Evolutionary conservation across 1,284 basidiomycete genomes (phyloP), one percentile per base, ranked within the genome.

Genomic region (Ganoderma multipileum): DNA sequence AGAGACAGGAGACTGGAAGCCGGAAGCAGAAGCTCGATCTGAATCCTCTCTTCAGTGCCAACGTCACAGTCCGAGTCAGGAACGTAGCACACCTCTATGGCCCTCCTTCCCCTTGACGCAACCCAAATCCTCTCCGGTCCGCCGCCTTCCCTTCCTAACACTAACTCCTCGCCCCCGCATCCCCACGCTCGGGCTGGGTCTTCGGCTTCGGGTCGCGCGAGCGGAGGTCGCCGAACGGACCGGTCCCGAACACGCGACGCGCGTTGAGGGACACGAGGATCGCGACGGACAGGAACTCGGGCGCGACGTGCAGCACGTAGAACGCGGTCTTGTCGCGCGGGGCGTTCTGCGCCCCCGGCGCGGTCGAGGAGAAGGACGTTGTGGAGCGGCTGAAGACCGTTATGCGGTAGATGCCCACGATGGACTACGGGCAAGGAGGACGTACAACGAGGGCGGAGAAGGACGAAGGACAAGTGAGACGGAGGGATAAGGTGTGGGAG

Each of bases 331-430:
- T 85, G 26, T 78, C 79, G 16, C 63, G 64, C 2, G 74, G 55
- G 12, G 75, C 78, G 73, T 83, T 82, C 18, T 81, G 77, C 0
- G 81, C 77, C 28, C 77, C 81, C 16, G 80, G 79, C 0, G 68
- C 80, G 7, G 50, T 75, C 9, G 79, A 81, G 1, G 68, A 66
- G 7, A 84, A 73, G 0, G 82, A 79, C 7, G 76, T 76, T 1
- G 80, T 81, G 39, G 68, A 73, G 67, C 79, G 68, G 54, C 76
- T 71, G 80, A 86, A 81, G n/a, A 84, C 77, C 6, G 73, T 68
- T 26, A 85, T 75, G n/a, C 83, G 82, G 74, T 85, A 86, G 41
- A 82, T 69, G 0, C 79, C 73, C 79, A 78, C 57, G 59, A 78
- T 71, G 58, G 71, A 63, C 74, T 78, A 18, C 8, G 42, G 38